phyloP scores from a whole-genome alignment of 306 rosid species.

The Argentina anserina region DNA sequence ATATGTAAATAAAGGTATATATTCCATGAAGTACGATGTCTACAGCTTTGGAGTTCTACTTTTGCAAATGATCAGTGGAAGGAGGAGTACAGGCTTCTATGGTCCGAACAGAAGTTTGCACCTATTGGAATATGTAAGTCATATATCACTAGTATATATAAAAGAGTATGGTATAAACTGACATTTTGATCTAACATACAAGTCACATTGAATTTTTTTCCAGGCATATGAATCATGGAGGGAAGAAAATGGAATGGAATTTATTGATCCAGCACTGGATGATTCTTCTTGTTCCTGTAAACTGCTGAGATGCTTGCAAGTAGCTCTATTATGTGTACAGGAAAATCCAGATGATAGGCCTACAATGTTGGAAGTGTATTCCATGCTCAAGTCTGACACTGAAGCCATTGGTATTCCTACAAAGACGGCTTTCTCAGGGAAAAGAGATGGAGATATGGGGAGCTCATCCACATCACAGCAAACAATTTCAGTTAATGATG shows the following conservation, averaged over 20 bases:
- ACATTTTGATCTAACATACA: background rate
- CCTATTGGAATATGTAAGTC: conserved; percentile 57
- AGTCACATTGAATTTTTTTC: background rate
- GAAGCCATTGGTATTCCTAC: conserved; percentile 34
- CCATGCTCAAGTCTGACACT: conserved; percentile 46
- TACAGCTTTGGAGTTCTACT: conserved; percentile 44
- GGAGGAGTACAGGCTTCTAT: conserved; percentile 37
- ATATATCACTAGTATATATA: background rate
- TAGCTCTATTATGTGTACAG: conserved; percentile 61
- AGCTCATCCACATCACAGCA: conserved; percentile 7
- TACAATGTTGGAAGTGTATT: conserved; percentile 54
- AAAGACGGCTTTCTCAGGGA: conserved; percentile 39
- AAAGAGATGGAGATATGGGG: conserved; percentile 7
- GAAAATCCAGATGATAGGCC: conserved; percentile 55
- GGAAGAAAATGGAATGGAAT: conserved; percentile 41
- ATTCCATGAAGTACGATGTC: conserved; percentile 50
- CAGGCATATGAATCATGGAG: conserved; percentile 60
- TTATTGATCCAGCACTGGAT: conserved; percentile 46
- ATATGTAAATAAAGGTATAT: conserved; percentile 51
- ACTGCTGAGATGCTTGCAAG: conserved; percentile 57
- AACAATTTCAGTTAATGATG: conserved; percentile 36
- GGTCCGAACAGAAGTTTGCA: conserved; percentile 38
- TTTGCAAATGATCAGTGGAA: conserved; percentile 67
- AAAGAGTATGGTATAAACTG: background rate
- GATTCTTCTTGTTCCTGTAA: conserved; percentile 42